phyloP scores from a whole-genome alignment of 331 rosid genomes.

The Cucumis variabilis region DNA sequence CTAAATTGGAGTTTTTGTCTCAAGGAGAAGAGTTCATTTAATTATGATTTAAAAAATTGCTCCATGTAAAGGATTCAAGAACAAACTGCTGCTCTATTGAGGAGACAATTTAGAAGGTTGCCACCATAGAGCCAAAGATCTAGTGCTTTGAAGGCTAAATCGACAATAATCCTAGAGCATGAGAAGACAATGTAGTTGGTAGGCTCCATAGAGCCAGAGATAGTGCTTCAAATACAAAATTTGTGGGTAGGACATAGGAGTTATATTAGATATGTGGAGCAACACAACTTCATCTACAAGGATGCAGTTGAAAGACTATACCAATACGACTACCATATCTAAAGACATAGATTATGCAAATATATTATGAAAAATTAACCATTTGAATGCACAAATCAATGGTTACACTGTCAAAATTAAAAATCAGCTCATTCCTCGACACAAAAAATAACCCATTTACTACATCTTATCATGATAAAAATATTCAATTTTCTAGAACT shows the following conservation, averaged over 20 bases:
- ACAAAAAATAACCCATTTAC: not conserved
- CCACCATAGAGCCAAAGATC: not conserved
- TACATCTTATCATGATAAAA: not conserved
- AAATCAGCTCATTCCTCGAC: constrained; percentile 10
- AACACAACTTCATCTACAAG: not conserved
- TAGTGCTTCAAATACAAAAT: not conserved
- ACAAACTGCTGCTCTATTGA: not conserved
- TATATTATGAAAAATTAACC: not conserved
- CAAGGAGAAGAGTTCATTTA: not conserved
- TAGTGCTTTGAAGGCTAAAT: not conserved
- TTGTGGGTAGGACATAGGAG: not conserved
- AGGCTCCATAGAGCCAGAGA: not conserved
- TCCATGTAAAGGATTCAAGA: constrained; percentile 6
- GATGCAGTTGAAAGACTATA: not conserved
- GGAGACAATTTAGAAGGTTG: not conserved
- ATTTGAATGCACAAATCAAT: not conserved
- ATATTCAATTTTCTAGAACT: not conserved
- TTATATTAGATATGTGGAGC: not conserved
- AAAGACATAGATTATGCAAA: not conserved
- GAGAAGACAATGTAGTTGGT: not conserved
- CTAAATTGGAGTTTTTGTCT: not conserved
- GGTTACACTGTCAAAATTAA: not conserved
- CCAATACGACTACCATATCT: not conserved
- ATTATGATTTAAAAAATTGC: not conserved
- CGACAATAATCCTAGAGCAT: not conserved